These are phyloP conservation scores for Fusarium tjaetaba DNA, from an alignment of 2,329 filamentous ascomycete genomes.

Conservation along the genomic window DNA sequence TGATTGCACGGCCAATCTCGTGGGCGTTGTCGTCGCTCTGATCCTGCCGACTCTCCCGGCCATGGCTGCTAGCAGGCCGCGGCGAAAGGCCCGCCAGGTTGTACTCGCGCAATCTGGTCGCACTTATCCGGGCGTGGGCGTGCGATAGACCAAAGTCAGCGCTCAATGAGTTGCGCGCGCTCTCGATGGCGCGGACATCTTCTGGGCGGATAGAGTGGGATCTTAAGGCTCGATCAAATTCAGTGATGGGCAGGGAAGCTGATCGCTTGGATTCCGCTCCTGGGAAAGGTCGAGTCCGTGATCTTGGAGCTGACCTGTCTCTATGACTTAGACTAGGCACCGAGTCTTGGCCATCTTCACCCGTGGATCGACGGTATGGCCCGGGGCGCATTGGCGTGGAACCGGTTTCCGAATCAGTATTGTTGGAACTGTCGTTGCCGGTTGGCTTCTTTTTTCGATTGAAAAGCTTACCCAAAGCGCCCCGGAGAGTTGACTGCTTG, in stretches of 20 bases:
- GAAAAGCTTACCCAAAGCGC: conserved; percentile 67
- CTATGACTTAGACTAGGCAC: conserved; percentile 24
- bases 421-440: conserved; percentile 31
- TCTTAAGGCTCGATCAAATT: conserved; percentile 68
- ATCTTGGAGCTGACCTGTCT: conserved; percentile 45
- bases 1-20: conserved; percentile 72
- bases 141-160: conserved; percentile 54
- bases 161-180: conserved; percentile 63
- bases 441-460: conserved; percentile 63
- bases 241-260: conserved; percentile 67
- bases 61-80: conserved; percentile 69
- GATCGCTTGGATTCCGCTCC: conserved; percentile 61
- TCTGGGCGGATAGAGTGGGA: conserved; percentile 70
- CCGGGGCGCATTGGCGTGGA: conserved; percentile 41
- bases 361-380: conserved; percentile 32
- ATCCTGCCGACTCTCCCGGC: conserved; percentile 55
- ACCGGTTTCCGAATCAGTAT: conserved; percentile 37
- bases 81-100: conserved; percentile 67
- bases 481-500: conserved; percentile 67
- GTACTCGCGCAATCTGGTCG: conserved; percentile 46
- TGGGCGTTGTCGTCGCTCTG: conserved; percentile 56
- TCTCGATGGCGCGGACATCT: conserved; percentile 63
- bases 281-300: conserved; percentile 52
- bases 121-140: conserved; percentile 48
- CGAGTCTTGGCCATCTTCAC: conserved; percentile 29